Base-by-base conservation (phyloP, 306 rosid genomes). In the Benincasa hispida region DNA sequence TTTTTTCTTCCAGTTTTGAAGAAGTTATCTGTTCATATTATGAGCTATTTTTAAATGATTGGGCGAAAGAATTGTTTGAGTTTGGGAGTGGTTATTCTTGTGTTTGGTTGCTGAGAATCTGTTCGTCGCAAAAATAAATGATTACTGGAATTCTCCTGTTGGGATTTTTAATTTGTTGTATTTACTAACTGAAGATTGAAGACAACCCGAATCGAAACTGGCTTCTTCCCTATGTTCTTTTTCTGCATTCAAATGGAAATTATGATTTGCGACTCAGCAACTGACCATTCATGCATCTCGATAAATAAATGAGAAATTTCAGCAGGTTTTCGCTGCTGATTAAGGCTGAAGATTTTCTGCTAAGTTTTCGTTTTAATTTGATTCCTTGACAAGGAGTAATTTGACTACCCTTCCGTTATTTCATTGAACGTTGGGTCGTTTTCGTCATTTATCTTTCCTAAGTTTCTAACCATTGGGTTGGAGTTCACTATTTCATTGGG, bases 401-500 rank as follows among this genome's bases (percentile, higher is more conserved):
- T 48, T 48, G 32, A 35, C 22, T 50, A 37, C n/a, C 15, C 27
- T 50, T 32, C 11, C 48, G 25, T 61, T 28, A 28, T 61, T 70
- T 48, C 17, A 1, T 47, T 47, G 8, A 57, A 15, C 55, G 41
- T 50, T 72, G 45, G 39, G 28, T 17, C 25, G 25, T 41, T 11
- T 72, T 50, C 19, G 2, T 48, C 34, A 18, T 17, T 8, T 70
- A 3, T 25, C 12, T 27, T 48, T 27, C 17, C 9, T 4, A 51
- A 30, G 28, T 70, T 17, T 47, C 9, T 25, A 51, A 19, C 19
- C 61, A 10, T 30, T 72, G 18, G 41, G 25, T 48, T 72, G 76
- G 76, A 72, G 47, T 72, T 72, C 47, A 72, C 60, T 30, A 48
- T 72, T 72, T 30, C 19, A 72, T 51, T 72, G 76, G 76, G 82